phyloP scores from a whole-genome alignment of 441 rosid genomes.

The Kokia cookei region DNA sequence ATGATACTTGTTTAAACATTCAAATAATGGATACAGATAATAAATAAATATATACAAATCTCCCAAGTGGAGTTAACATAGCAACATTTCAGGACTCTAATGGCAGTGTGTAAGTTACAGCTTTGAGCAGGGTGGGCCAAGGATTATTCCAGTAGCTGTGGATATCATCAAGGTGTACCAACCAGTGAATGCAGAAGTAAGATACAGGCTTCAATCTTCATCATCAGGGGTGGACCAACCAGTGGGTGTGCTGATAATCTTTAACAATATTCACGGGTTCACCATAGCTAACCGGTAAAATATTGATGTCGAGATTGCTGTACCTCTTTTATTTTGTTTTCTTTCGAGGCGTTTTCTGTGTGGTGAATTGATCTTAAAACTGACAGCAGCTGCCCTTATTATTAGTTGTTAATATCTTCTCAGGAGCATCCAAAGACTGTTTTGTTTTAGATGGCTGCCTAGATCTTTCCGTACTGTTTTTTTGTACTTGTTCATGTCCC shows the following conservation, averaged over 20 bases:
- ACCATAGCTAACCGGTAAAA: not conserved
- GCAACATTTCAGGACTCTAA: not conserved
- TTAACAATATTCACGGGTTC: constrained; percentile 9
- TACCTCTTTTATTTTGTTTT: not conserved
- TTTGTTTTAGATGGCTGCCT: not conserved
- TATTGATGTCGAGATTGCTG: not conserved
- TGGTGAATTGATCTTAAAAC: not conserved
- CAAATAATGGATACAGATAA: not conserved
- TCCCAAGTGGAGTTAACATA: not conserved
- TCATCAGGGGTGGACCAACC: not conserved
- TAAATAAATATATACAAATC: not conserved
- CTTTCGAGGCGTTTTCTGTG: not conserved
- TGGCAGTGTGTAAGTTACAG: constrained; percentile 1
- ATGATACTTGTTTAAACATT: not conserved
- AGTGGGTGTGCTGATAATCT: not conserved
- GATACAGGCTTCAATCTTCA: not conserved
- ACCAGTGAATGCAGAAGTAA: not conserved
- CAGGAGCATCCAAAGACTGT: not conserved
- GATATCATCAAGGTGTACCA: too few relatives aligned
- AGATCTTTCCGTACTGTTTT: not conserved
- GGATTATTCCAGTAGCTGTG: not conserved
- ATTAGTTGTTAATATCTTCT: not conserved
- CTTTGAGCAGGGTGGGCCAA: not conserved
- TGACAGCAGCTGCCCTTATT: not conserved
- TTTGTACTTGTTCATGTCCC: not conserved